Base-by-base conservation (phyloP, 208 protist genomes). In the Acanthamoeba triangularis region DNA sequence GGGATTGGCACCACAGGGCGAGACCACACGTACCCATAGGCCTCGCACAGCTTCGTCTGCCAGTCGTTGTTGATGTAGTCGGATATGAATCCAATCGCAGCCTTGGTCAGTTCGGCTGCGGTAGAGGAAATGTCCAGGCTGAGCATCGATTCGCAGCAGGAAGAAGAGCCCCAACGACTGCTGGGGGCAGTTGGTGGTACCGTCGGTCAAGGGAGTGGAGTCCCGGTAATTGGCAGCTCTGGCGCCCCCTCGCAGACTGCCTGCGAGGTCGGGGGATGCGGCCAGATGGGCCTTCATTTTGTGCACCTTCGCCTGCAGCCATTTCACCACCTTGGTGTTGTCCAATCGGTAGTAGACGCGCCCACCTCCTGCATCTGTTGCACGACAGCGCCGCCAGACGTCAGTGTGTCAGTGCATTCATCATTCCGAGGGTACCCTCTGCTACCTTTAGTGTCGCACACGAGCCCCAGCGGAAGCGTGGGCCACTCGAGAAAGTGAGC, bases 401-500 rank as follows among this genome's bases (percentile, higher is more conserved):
- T 25, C 56, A 63, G 56, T 10, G 23, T 2, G 1, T 28, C 18
- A 63, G 28, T n/a, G 61, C 61, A 1, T 59, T 59, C 52, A 1
- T 59, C 16, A 59, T 14, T 72, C 13, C 13, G 0, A 72, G 30
- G 30, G 23, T 13, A n/a, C 5, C 8, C 23, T 1, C n/a, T n/a
- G 30, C 10, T 72, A 91, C 85, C 85, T 72, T 91, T 91, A 1
- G 63, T 49, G 37, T 74, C 61, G 37, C 85, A 91, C 37, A 91
- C 41, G 5, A 72, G 35, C n/a, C 14, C 28, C 33, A 65, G 23
- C 13, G 23, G 14, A 10, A 91, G 85, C 35, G n/a, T n/a, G 7
- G 85, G 85, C 52, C 52, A 91, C n/a, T 72, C 35, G 7, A 91
- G 25, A 49, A 91, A 72, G 18, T 44, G 47, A 11, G n/a, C 35